Evolutionary conservation across 768 basidiomycete species (phyloP).

Genomic region (Sarcodon sp.): DNA sequence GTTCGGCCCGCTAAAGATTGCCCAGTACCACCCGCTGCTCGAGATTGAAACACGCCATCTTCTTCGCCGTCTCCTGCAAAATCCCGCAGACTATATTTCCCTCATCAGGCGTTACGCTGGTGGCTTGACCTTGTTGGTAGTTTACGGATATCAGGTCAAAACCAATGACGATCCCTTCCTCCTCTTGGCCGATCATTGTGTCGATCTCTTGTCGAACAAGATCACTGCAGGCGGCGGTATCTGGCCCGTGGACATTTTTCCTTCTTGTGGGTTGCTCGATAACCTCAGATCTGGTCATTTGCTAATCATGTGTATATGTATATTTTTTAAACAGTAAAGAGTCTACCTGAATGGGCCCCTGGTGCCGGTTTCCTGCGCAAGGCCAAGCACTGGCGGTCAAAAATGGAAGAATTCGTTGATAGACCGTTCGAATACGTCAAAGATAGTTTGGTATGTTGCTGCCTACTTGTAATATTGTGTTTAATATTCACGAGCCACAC

Average conservation of each 20-base stretch:
- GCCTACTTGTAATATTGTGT: constrained; percentile 10
- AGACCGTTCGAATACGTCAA: constrained; percentile 47
- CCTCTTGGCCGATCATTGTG: constrained; percentile 27
- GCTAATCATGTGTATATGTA: background rate
- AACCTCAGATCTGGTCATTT: constrained; percentile 9
- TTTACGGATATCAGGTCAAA: constrained; percentile 46
- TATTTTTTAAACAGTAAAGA: constrained; percentile 23
- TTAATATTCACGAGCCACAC: constrained; percentile 1
- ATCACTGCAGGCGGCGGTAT: constrained; percentile 30
- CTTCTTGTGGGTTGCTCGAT: constrained; percentile 14
- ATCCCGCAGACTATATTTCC: constrained; percentile 20
- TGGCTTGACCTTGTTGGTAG: constrained; percentile 37
- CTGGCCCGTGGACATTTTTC: constrained; percentile 28
- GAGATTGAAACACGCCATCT: constrained; percentile 43
- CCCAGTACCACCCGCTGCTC: constrained; percentile 44
- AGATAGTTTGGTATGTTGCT: constrained; percentile 35
- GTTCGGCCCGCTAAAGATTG: constrained; percentile 37
- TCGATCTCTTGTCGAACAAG: constrained; percentile 26
- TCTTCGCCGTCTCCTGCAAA: constrained; percentile 37
- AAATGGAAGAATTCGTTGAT: constrained; percentile 53
- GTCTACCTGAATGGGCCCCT: constrained; percentile 55
- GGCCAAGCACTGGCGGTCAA: constrained; percentile 46
- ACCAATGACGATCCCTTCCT: constrained; percentile 27
- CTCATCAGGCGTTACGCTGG: constrained; percentile 30
- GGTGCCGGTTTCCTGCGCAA: constrained; percentile 55